Conservation (phyloP, 371 early-diverging fungal genomes). For the Actinomucor elegans region DNA sequence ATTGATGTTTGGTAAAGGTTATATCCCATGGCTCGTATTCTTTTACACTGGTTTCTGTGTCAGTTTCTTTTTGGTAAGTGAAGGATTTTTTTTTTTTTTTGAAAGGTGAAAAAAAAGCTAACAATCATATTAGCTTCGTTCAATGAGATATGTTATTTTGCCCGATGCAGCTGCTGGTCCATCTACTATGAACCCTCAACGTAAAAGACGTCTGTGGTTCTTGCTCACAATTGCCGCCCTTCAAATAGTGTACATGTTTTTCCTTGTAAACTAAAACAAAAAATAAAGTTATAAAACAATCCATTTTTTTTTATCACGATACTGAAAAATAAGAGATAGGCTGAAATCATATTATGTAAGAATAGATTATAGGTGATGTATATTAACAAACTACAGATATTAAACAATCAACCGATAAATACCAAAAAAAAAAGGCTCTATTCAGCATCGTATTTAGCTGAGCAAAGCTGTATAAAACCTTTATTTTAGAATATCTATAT, state of each 20-base stretch:
- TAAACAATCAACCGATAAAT: no score
- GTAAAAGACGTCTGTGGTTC: slow-evolving; percentile 86
- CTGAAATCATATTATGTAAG: no score
- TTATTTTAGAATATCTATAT: no score
- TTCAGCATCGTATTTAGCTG: no score
- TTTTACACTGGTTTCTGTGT: slow-evolving; percentile 77
- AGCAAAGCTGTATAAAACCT: no score
- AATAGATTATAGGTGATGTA: no score
- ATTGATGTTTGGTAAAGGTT: slow-evolving; percentile 48
- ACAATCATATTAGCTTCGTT: slow-evolving; percentile 82
- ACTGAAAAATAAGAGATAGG: no score
- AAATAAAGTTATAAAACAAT: not conserved
- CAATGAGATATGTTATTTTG: slow-evolving; percentile 85
- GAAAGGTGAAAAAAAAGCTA: no score
- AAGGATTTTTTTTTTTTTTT: not conserved
- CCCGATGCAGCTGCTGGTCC: slow-evolving; percentile 77
- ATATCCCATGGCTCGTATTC: slow-evolving; percentile 65
- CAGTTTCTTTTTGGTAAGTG: slow-evolving; percentile 66
- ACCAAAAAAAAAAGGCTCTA: no score
- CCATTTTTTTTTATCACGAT: slow-evolving; percentile 3
- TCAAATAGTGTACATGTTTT: slow-evolving; percentile 82
- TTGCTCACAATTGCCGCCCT: slow-evolving; percentile 82
- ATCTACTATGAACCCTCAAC: slow-evolving; percentile 75
- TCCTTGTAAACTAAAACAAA: slow-evolving; percentile 56
- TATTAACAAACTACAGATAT: no score